These are phyloP conservation scores for Fistulinella prunicolor DNA, from an alignment of 768 basidiomycete genomes.

Conservation along the genomic window DNA sequence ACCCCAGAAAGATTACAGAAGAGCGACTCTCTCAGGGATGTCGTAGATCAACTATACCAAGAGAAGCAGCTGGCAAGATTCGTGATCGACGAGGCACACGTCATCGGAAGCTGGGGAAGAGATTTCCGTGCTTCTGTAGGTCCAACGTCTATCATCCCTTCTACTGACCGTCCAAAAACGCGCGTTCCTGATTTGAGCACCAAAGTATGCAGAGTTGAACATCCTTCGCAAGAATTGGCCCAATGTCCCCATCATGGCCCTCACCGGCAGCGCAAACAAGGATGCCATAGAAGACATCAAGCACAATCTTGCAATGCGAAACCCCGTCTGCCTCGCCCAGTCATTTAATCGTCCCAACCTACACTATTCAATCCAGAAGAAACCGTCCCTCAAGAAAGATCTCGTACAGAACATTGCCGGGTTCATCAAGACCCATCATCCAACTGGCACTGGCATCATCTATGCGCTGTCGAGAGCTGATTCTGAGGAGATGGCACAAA, in stretches of 20 bases:
- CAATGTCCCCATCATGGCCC: constrained; percentile 86
- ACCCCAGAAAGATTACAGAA: constrained; percentile 87
- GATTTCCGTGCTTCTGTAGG: constrained; percentile 84
- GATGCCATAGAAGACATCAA: constrained; percentile 79
- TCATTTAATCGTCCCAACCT: constrained; percentile 97
- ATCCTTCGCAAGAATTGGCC: constrained; percentile 73
- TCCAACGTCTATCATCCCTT: constrained; percentile 7
- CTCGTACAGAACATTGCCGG: constrained; percentile 59
- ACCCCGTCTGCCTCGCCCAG: constrained; percentile 58
- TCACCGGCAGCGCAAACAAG: constrained; percentile 91
- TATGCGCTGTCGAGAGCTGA: constrained; percentile 71
- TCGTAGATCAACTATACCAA: constrained; percentile 58
- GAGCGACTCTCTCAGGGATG: constrained; percentile 51
- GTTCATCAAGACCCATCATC: constrained; percentile 62
- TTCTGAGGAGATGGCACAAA: constrained; percentile 79
- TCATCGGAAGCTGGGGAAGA: constrained; percentile 92
- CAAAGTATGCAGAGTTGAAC: constrained; percentile 66
- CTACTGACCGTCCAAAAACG: background rate
- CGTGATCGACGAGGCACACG: constrained; percentile 96
- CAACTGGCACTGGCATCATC: constrained; percentile 71
- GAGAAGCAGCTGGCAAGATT: constrained; percentile 72
- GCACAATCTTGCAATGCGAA: constrained; percentile 58
- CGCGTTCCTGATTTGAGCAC: constrained; percentile 10
- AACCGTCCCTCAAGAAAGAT: constrained; percentile 41
- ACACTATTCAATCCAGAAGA: constrained; percentile 61